These are phyloP conservation scores for Mixia osmundae DNA, from an alignment of 1,284 basidiomycete species.

Conservation along the genomic window DNA sequence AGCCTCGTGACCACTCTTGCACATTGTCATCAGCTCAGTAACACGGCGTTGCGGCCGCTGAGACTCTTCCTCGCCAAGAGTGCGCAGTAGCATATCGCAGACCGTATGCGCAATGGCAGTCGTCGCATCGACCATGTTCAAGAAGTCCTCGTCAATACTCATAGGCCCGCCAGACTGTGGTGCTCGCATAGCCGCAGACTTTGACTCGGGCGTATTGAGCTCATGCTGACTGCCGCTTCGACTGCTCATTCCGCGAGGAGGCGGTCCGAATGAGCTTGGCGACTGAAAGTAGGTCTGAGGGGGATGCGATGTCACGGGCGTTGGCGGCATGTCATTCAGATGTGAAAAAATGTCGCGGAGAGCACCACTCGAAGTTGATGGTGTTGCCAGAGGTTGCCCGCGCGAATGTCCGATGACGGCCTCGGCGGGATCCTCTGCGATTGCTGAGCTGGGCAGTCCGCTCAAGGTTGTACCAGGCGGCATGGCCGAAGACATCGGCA, in stretches of 20 bases:
- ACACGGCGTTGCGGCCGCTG: conserved; percentile 4
- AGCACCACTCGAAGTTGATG: background rate
- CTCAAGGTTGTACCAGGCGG: conserved; percentile 7
- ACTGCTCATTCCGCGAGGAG: background rate
- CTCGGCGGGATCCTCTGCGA: background rate
- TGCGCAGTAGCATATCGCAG: conserved; percentile 26
- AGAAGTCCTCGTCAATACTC: conserved; percentile 25
- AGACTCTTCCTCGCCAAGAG: conserved; percentile 16
- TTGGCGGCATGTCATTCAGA: background rate
- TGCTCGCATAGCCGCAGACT: background rate
- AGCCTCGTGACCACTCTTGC: conserved; percentile 9
- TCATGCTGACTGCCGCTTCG: conserved; percentile 13
- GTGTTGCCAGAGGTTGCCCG: conserved; percentile 1
- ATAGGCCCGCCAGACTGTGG: conserved; percentile 12
- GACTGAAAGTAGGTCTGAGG: too few relatives aligned
- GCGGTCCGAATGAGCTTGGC: background rate
- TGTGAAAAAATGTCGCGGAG: background rate
- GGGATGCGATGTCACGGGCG: background rate
- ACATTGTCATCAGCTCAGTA: conserved; percentile 10
- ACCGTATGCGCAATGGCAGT: conserved; percentile 26
- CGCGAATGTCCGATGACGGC: background rate
- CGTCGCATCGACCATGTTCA: conserved; percentile 27
- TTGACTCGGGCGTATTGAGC: conserved; percentile 16
- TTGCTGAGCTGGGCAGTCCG: conserved; percentile 14
- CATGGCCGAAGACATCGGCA: conserved; percentile 29